phyloP scores from a whole-genome alignment of 495 filamentous ascomycete species.

The Penicillium diatomitis region DNA sequence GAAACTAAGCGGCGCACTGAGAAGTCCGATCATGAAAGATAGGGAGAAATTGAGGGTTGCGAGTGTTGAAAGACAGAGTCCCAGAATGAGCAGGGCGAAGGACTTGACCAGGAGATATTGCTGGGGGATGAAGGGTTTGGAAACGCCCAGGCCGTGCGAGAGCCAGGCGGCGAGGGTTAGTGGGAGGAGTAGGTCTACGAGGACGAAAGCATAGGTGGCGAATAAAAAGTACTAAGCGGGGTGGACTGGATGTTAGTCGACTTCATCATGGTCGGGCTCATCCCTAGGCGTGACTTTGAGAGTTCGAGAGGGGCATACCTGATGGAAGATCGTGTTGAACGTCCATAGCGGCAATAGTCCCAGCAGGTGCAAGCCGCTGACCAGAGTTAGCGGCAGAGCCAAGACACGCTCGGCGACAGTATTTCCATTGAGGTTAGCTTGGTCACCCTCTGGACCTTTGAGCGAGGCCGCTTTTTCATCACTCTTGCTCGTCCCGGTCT shows the following conservation, averaged over 20 bases:
- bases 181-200: constrained; percentile 49
- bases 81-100: constrained; percentile 84
- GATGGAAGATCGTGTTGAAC: constrained; percentile 65
- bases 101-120: constrained; percentile 74
- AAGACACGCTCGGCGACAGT: constrained; percentile 57
- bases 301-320: constrained; percentile 38
- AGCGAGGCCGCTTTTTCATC: constrained; percentile 14
- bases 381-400: constrained; percentile 66
- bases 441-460: constrained; percentile 10
- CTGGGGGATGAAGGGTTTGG: constrained; percentile 47
- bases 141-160: constrained; percentile 35
- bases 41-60: constrained; percentile 96
- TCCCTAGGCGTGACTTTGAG: no score
- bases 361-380: constrained; percentile 62
- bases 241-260: background rate
- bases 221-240: constrained; percentile 43
- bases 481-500: constrained; percentile 8
- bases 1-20: constrained; percentile 69
- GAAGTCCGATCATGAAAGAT: constrained; percentile 73
- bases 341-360: constrained; percentile 79
- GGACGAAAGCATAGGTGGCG: constrained; percentile 40
- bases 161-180: constrained; percentile 49
- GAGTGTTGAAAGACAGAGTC: constrained; percentile 82
- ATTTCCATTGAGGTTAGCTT: constrained; percentile 13
- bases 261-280: no score